Percentiles rank a stretch among this genome's conserved stretches.
Evolutionary conservation across 192 early-diverging fungal genomes (phyloP).

Genomic region (Lobosporangium transversale): DNA sequence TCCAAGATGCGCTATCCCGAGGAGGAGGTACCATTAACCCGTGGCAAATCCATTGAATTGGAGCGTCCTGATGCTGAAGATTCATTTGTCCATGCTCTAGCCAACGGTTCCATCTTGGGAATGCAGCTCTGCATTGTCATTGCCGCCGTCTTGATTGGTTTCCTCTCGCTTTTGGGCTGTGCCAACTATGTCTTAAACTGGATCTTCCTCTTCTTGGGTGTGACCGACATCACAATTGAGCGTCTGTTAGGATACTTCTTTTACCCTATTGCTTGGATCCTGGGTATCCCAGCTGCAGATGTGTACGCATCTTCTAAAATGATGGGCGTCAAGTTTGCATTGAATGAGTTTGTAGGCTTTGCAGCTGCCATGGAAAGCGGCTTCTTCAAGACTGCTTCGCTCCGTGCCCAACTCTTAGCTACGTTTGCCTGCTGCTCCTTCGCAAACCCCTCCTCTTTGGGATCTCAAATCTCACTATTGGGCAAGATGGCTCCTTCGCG

Average conservation of each 20-base stretch:
- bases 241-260: conserved; percentile 82
- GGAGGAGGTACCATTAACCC: conserved; percentile 81
- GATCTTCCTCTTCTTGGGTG: conserved; percentile 72
- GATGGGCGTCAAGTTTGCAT: conserved; percentile 58
- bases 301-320: conserved; percentile 69
- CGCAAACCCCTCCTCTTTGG: conserved; percentile 86
- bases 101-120: conserved; percentile 85
- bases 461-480: conserved; percentile 81
- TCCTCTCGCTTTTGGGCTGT: conserved; percentile 76
- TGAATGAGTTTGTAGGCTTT: conserved; percentile 92
- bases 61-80: conserved; percentile 67
- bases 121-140: conserved; percentile 82
- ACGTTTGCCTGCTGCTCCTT: conserved; percentile 91
- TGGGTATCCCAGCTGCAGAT: conserved; percentile 70
- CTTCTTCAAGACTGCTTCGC: conserved; percentile 45
- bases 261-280: conserved; percentile 75
- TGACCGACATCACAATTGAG: conserved; percentile 69
- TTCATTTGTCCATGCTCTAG: conserved; percentile 83
- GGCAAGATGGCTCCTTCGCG: conserved; percentile 79
- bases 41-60: conserved; percentile 70
- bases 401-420: conserved; percentile 61
- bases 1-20: conserved; percentile 91
- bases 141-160: conserved; percentile 75
- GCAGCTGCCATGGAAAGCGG: conserved; percentile 36
- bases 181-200: conserved; percentile 78